phyloP scores from a whole-genome alignment of 805 yeast genomes.

The Ogataea siamensis region DNA sequence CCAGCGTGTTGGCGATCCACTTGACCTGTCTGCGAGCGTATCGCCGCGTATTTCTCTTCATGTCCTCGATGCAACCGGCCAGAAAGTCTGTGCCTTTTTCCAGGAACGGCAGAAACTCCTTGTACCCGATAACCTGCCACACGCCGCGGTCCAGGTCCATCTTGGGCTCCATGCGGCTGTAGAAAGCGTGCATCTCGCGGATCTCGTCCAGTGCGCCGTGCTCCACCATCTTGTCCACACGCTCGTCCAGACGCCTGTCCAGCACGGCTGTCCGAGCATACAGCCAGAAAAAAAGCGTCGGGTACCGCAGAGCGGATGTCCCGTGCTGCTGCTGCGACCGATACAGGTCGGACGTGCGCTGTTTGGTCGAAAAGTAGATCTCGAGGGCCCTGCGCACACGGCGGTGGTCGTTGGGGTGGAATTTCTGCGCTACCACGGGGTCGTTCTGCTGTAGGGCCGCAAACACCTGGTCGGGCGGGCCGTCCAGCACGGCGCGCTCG shows the following conservation, averaged over 20 bases:
- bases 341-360: constrained; percentile 69
- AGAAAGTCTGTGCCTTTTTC: constrained; percentile 26
- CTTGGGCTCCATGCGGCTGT: constrained; percentile 31
- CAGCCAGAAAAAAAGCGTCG: constrained; percentile 77
- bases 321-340: constrained; percentile 50
- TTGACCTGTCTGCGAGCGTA: constrained; percentile 87
- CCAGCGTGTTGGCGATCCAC: constrained; percentile 78
- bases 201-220: constrained; percentile 73
- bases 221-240: constrained; percentile 83
- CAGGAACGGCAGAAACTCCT: constrained; percentile 71
- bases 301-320: constrained; percentile 51
- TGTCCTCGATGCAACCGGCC: constrained; percentile 55
- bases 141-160: constrained; percentile 71
- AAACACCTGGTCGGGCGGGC: constrained; percentile 51
- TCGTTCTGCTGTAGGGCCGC: constrained; percentile 52
- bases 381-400: constrained; percentile 80
- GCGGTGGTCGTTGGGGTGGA: constrained; percentile 88
- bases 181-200: constrained; percentile 50
- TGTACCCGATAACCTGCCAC: constrained; percentile 94
- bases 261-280: constrained; percentile 61
- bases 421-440: constrained; percentile 71
- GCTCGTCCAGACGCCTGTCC: constrained; percentile 60
- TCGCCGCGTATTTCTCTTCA: constrained; percentile 82
- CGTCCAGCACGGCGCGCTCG: constrained; percentile 48
- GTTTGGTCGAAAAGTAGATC: constrained; percentile 65